These are phyloP conservation scores for Uronychia binucleata DNA, from an alignment of 73 alveolate species.

Conservation along the genomic window DNA sequence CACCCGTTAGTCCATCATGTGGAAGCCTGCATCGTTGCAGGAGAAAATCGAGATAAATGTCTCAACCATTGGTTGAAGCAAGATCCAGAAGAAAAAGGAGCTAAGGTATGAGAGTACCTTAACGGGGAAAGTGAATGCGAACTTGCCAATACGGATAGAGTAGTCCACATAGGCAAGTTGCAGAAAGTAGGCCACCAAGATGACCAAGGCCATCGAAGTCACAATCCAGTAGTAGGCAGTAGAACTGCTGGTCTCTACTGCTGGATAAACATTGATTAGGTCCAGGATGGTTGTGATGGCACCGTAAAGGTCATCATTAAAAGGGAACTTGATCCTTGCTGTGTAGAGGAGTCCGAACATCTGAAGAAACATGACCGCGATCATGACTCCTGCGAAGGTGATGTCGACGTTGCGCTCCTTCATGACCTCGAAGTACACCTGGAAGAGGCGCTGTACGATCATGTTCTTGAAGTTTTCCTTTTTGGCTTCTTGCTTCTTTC, in stretches of 20 bases:
- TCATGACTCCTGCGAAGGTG: constrained; percentile 38
- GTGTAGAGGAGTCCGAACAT: constrained; percentile 38
- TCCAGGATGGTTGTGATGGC: constrained; percentile 28
- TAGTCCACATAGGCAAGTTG: constrained; percentile 43
- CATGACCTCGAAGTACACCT: constrained; percentile 50
- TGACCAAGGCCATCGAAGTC: constrained; percentile 7
- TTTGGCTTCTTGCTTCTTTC: constrained; percentile 28
- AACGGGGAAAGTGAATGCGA: constrained; percentile 42
- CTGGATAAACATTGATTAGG: constrained; percentile 40
- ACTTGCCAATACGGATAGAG: constrained; percentile 42
- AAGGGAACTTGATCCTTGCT: constrained; percentile 37
- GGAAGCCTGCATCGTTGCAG: constrained; percentile 25
- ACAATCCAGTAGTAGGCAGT: constrained; percentile 34
- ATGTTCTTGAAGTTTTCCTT: constrained; percentile 25
- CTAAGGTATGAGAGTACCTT: constrained; percentile 25
- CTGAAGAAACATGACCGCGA: constrained; percentile 32
- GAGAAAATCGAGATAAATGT: constrained; percentile 40
- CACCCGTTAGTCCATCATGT: constrained; percentile 14
- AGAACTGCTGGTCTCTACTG: constrained; percentile 15
- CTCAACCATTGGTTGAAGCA: constrained; percentile 45
- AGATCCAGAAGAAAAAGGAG: constrained; percentile 44
- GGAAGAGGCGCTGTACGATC: constrained; percentile 29
- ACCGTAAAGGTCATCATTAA: constrained; percentile 36
- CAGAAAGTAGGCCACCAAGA: constrained; percentile 15
- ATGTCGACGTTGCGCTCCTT: constrained; percentile 41